Evolutionary conservation across 257 asterid species (phyloP), one percentile per base, ranked within the genome.

Genomic region (Solanum corneliomulleri): DNA sequence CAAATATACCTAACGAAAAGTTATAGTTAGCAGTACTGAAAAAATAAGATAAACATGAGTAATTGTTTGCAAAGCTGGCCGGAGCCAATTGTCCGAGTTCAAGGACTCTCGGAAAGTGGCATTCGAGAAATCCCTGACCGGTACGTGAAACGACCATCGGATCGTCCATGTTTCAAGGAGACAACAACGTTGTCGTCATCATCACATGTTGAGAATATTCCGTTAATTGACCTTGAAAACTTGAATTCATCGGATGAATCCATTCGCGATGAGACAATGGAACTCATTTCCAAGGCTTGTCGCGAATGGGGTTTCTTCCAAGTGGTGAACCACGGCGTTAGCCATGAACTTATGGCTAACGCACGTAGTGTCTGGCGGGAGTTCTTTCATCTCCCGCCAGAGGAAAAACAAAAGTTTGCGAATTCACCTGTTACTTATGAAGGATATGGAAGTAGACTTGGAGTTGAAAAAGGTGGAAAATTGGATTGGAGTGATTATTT

Each of bases 401-500:
- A 91, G 82, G 92, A 90, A 92, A 95, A 97, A 88, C 98, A 93
- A 78, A 91, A 37, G 82, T 91, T 90, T 31, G 94, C 98, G 0
- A 97, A 97, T 52, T 88, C 92, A 7, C 99, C 99, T 52, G 74
- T 37, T 9, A 95, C 98, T 2, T 97, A 97, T 37, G 99, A 94
- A 68, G 99, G 99, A 0, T 97, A 97, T 76, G 99, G 99, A 5
- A 97, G 99, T 86, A 88, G 98, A 27, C 92, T 95, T 3, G 99
- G 99, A 6, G 94, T 95, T 45, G 93, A 89, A 88, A 90, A 95
- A 42, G 98, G 95, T 3, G 87, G 90, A 0, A 88, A 92, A 18
- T 89, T 97, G 86, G 99, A 97, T 64, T 97, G 99, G 99, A 95
- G 98, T 35, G 99, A 97, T 62, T 97, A 97, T 41, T 97, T 94